Percentiles rank a stretch among this genome's conserved stretches.
These are phyloP conservation scores for Suhomyces kilbournensis DNA, from an alignment of 805 yeast species.

Conservation along the genomic window DNA sequence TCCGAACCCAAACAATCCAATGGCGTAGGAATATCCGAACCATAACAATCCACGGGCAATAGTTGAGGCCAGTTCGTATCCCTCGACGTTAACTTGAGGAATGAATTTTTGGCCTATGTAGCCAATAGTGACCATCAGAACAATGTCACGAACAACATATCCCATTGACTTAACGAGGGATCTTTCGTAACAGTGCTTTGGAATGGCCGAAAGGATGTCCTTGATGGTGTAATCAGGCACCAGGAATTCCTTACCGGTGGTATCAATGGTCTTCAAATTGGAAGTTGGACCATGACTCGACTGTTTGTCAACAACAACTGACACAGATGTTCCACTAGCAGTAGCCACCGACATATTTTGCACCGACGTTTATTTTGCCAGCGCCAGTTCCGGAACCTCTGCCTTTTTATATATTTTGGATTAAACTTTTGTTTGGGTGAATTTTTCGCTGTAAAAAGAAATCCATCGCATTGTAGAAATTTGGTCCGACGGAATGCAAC, in stretches of 20 bases:
- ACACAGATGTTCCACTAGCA: conserved; percentile 5
- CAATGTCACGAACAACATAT: conserved; percentile 68
- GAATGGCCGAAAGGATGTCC: conserved; percentile 70
- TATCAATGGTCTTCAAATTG: conserved; percentile 49
- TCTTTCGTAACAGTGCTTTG: conserved; percentile 71
- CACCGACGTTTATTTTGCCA: not conserved
- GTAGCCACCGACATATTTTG: conserved; percentile 7
- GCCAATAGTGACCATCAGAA: conserved; percentile 47
- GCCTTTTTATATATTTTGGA: not conserved
- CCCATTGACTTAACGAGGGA: conserved; percentile 50
- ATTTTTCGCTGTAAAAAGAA: not conserved
- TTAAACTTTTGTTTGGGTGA: not conserved
- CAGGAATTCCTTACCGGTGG: conserved; percentile 62
- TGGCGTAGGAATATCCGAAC: conserved; percentile 50
- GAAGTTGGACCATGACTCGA: conserved; percentile 25
- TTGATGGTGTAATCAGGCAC: conserved; percentile 77
- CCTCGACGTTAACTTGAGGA: conserved; percentile 42
- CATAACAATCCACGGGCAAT: conserved; percentile 54
- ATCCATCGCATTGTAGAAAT: not conserved
- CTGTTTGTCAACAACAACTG: conserved; percentile 31
- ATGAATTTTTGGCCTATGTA: conserved; percentile 53
- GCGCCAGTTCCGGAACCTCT: not conserved
- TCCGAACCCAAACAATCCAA: conserved; percentile 73
- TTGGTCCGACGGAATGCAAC: not conserved
- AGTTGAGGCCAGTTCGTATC: conserved; percentile 15